phyloP scores from a whole-genome alignment of 192 early-diverging fungal genomes.

The Jimgerdemannia lactiflua region DNA sequence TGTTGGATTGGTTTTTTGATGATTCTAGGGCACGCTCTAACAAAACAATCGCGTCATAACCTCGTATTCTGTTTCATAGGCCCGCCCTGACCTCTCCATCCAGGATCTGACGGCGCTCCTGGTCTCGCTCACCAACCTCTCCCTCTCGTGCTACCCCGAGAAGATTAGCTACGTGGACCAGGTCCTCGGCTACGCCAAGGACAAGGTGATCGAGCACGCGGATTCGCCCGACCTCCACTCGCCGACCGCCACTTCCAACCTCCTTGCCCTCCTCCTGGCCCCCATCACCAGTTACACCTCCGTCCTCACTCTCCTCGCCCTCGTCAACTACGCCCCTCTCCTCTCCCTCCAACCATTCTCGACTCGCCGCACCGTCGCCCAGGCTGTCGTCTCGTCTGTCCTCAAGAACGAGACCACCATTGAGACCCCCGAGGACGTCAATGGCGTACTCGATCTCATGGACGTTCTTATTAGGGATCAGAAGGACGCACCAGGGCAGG shows the following conservation, averaged over 20 bases:
- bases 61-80: conserved; percentile 51
- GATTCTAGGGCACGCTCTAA: too few species aligned
- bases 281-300: conserved; percentile 79
- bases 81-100: conserved; percentile 87
- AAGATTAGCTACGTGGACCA: conserved; percentile 85
- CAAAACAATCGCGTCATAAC: too few species aligned
- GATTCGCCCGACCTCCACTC: conserved; percentile 69
- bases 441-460: conserved; percentile 77
- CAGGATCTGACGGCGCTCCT: conserved; percentile 91
- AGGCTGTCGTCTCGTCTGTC: conserved; percentile 67
- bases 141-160: conserved; percentile 91
- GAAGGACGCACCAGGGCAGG: conserved; percentile 56
- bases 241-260: conserved; percentile 65
- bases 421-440: conserved; percentile 67
- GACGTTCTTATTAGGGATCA: conserved; percentile 81
- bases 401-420: conserved; percentile 70
- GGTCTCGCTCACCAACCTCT: conserved; percentile 84
- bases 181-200: conserved; percentile 88
- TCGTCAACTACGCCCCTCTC: conserved; percentile 81
- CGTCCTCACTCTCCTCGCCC: conserved; percentile 61
- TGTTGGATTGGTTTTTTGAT: too few species aligned
- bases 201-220: conserved; percentile 59
- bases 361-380: conserved; percentile 81
- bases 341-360: conserved; percentile 80
- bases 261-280: conserved; percentile 80